Evolutionary conservation across 805 yeast species (phyloP).

Genomic region (Pichia paraexigua): DNA sequence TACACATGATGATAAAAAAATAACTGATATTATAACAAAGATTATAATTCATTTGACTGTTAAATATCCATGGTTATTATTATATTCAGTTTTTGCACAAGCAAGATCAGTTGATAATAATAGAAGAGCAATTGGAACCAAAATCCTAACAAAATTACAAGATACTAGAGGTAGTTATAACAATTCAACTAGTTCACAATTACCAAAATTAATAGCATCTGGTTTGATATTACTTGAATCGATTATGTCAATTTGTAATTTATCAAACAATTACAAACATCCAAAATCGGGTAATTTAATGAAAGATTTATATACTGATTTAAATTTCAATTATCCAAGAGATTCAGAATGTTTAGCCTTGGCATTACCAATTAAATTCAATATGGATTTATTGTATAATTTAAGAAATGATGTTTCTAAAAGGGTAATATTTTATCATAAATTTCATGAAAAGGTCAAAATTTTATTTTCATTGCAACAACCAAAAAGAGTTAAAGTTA

Average conservation of each 20-base stretch:
- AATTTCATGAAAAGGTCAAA: constrained; percentile 59
- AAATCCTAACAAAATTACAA: constrained; percentile 32
- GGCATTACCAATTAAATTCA: constrained; percentile 68
- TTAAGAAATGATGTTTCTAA: constrained; percentile 4
- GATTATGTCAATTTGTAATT: constrained; percentile 34
- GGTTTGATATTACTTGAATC: constrained; percentile 33
- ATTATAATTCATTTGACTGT: constrained; percentile 50
- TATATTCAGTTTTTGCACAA: constrained; percentile 80
- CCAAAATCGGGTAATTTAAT: constrained; percentile 4
- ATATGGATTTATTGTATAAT: constrained; percentile 61
- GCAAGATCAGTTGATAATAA: constrained; percentile 46
- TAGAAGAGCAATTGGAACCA: constrained; percentile 39
- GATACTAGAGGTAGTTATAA: constrained; percentile 9
- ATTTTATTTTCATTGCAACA: constrained; percentile 77
- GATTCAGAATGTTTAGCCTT: constrained; percentile 31
- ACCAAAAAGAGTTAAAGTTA: constrained; percentile 69
- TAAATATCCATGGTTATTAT: constrained; percentile 69
- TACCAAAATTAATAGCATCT: constrained; percentile 19
- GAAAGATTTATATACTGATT: constrained; percentile 30
- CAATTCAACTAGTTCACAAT: constrained; percentile 4
- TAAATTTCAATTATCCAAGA: constrained; percentile 28
- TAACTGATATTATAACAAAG: constrained; percentile 47
- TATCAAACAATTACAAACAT: constrained; percentile 4
- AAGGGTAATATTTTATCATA: constrained; percentile 36
- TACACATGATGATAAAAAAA: constrained; percentile 48